phyloP scores from a whole-genome alignment of 768 basidiomycete genomes.

The Podaxis sp. region DNA sequence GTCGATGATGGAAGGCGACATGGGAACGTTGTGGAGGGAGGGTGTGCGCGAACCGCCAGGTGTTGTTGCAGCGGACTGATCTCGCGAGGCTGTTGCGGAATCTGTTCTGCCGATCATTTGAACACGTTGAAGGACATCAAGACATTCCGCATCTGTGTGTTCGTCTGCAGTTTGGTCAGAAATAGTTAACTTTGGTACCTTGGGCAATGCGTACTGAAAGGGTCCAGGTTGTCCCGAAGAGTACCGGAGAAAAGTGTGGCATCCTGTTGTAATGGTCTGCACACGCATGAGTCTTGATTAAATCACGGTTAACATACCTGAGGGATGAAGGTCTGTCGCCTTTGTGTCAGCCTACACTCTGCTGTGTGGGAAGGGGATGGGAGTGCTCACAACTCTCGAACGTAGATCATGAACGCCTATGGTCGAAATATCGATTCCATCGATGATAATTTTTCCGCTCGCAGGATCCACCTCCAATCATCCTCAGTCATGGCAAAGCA shows the following conservation, averaged over 20 bases:
- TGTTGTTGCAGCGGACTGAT: constrained; percentile 43
- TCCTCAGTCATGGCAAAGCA: background rate
- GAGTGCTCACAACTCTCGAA: constrained; percentile 56
- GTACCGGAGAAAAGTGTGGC: constrained; percentile 80
- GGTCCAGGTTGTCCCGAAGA: constrained; percentile 70
- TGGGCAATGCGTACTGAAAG: constrained; percentile 44
- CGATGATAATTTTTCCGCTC: constrained; percentile 72
- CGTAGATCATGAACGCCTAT: constrained; percentile 84
- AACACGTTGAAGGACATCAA: constrained; percentile 79
- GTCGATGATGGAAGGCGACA: constrained; percentile 16
- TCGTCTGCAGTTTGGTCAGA: constrained; percentile 42
- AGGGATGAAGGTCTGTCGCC: constrained; percentile 70
- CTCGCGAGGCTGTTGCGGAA: constrained; percentile 45
- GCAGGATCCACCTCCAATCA: constrained; percentile 61
- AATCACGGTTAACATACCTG: constrained; percentile 30
- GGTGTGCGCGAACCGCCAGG: constrained; percentile 37
- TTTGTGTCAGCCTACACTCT: background rate
- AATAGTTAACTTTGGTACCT: background rate
- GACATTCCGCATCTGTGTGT: constrained; percentile 72
- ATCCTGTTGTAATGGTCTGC: constrained; percentile 32
- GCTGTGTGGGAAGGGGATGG: background rate
- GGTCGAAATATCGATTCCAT: constrained; percentile 82
- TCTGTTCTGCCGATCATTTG: constrained; percentile 59
- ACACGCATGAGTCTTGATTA: background rate
- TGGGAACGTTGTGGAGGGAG: constrained; percentile 30